Evolutionary conservation across 2,329 filamentous ascomycete genomes (phyloP), one percentile per base, ranked within the genome.

Genomic region (Penicillium sp.): DNA sequence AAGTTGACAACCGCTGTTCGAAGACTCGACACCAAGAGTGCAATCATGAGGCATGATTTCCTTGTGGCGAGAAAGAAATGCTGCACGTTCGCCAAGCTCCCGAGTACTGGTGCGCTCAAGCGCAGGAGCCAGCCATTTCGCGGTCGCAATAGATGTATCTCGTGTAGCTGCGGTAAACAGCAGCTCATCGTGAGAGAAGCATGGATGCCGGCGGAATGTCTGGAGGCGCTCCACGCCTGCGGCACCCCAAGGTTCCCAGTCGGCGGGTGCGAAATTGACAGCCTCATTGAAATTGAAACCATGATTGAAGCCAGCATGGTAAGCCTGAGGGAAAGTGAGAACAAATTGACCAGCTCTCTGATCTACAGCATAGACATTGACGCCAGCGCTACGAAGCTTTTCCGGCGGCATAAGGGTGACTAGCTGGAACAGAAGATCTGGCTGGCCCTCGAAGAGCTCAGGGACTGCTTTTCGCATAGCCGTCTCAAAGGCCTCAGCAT

Each of bases 251-350:
- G 91, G 90, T 66, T 99, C 94, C 94, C 94, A 99, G 64, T 99
- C 94, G 26, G 79, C 81, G 0, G 94, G 94, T 0, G 94, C 94
- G 74, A 99, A 99, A 69, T 99, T 99, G 62, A 99, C 94, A 5
- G 94, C 94, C 71, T 99, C 94, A 63, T 99, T 99, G 73, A 96
- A 95, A 69, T 99, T 99, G 78, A 99, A 99, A 0, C 89, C 94
- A 65, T 99, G 94, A 65, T 99, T 99, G 76, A 99, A 99, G 0
- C 94, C 94, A 6, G 94, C 93, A 69, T 99, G 94, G 64, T 97
- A 99, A 0, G 94, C 94, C 69, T 96, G 89, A 0, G 94, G 94
- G 64, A 96, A 99, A 0, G 94, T 99, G 58, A 99, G 86, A 58
- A 99, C 92, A 59, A 99, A 90, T 67, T 99, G 91, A 5, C 94